Evolutionary conservation across 78 protist species (phyloP).

Genomic region (Dictyostelium intermedium): DNA sequence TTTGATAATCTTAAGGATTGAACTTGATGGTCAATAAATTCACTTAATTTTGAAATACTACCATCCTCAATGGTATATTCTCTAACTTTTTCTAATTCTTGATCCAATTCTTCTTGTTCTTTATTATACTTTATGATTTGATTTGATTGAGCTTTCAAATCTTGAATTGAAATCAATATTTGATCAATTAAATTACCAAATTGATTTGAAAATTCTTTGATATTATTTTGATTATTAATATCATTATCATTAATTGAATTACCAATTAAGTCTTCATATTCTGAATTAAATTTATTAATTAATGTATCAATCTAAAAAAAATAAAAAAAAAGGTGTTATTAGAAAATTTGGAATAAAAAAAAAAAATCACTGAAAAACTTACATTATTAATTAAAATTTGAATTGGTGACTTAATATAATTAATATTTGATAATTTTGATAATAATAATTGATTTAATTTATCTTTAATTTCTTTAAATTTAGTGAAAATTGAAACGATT

Average conservation of each 20-base stretch:
- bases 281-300: not conserved
- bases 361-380: not conserved
- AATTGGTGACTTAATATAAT: not conserved
- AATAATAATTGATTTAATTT: not conserved
- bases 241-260: not conserved
- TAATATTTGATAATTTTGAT: not conserved
- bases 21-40: not conserved
- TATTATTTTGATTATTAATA: not conserved
- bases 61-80: constrained; percentile 55
- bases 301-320: not conserved
- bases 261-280: not conserved
- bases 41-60: constrained; percentile 3
- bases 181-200: constrained; percentile 27
- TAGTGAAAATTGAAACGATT: not conserved
- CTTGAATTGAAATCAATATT: constrained; percentile 38
- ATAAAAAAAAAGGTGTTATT: no score
- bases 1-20: not conserved
- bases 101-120: constrained; percentile 12
- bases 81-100: not conserved
- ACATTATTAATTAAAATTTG: not conserved
- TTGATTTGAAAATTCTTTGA: constrained; percentile 1
- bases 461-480: not conserved
- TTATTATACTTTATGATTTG: not conserved
- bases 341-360: not conserved
- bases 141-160: constrained; percentile 13